Base-by-base conservation (phyloP, 116 monocot species). In the Iris pallida region DNA sequence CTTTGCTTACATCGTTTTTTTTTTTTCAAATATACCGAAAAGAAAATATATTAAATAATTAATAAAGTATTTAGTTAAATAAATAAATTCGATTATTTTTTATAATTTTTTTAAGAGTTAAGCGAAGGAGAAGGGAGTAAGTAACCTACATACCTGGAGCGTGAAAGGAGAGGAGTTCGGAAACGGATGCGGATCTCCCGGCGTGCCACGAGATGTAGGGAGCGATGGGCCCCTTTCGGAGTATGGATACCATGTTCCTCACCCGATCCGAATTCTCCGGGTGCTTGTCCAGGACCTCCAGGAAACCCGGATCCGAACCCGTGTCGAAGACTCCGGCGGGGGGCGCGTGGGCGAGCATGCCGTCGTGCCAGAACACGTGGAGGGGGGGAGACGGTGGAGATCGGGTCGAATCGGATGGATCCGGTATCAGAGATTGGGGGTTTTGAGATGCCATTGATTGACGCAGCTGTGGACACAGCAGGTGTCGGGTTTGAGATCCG, bases 141-240 rank as follows among this genome's bases (percentile, higher is more conserved):
- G n/a, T n/a, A n/a, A n/a, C n/a, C n/a, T n/a, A n/a, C n/a, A n/a
- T n/a, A n/a, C 95, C 89, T 5, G 53, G 68, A 18, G 86, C 82
- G 89, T 96, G 95, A 71, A 91, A 96, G n/a, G 89, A 81, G 64
- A 61, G 81, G 60, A 96, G 83, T 66, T 96, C 95, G n/a, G 82
- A 42, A 40, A 72, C 42, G 20, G 63, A 41, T 14, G 95, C 95
- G 16, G 71, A 63, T 16, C 85, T 78, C n/a, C 91, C 89, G 6
- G 61, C 7, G 63, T 86, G 77, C 91, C 91, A 96, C 16, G 66
- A 64, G 65, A 96, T 71, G 71, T 80, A 75, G 13, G 76, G 81
- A n/a, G 92, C 58, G 74, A 92, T 83, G 74, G 92, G 92, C 1
- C 92, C 92, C 56, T 70, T 79, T 10, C 78, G 88, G 63, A 91